Conservation (phyloP, 2,329 filamentous ascomycete species). For the Calonectria montana region DNA sequence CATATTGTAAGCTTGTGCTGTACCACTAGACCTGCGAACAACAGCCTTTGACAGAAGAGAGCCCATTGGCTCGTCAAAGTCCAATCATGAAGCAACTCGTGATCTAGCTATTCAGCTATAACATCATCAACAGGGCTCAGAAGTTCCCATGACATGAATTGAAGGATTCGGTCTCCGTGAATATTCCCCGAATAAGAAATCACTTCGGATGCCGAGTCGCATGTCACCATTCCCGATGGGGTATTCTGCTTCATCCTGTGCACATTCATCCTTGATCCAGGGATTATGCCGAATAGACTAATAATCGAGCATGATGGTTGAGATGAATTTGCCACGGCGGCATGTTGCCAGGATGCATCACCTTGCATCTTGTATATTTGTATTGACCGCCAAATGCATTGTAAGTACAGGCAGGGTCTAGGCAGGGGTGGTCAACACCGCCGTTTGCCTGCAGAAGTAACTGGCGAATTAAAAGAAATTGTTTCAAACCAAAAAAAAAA, state of each 20-base stretch:
- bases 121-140: neutral
- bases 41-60: neutral
- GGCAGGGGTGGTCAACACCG: neutral
- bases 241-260: neutral
- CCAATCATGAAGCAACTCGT: neutral
- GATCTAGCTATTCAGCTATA: neutral
- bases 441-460: neutral
- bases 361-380: neutral
- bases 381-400: neutral
- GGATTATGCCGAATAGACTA: neutral
- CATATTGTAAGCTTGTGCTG: neutral
- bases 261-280: neutral
- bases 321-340: neutral
- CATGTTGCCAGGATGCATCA: neutral
- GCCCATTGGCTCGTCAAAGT: neutral
- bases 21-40: neutral
- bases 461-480: neutral
- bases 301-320: neutral
- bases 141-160: neutral
- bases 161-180: neutral
- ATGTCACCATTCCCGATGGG: neutral
- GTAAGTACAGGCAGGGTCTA: neutral
- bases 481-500: neutral
- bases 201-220: constrained; percentile 1
- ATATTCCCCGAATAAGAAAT: neutral